A percentile compares a stretch with the other conserved stretches of the same genome.
Evolutionary conservation across 2,329 filamentous ascomycete genomes (phyloP).

Genomic region (Alternaria longipes): DNA sequence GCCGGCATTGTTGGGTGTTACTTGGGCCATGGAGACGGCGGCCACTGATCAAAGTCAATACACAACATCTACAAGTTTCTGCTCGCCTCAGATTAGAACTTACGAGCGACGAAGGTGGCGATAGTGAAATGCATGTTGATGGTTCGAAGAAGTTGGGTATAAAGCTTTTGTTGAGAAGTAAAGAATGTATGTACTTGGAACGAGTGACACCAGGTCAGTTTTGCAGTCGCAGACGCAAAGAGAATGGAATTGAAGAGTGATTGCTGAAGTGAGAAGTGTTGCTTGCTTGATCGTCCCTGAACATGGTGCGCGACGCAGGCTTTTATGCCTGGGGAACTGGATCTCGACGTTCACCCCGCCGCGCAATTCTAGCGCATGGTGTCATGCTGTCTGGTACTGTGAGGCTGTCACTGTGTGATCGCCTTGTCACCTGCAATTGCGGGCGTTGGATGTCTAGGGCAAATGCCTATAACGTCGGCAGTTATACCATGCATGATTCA

Average conservation of each 20-base stretch:
- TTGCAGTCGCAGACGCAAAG: slow-evolving; percentile 43
- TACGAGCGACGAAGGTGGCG: slow-evolving; percentile 26
- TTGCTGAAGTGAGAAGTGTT: slow-evolving; percentile 3
- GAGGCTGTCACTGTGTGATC: slow-evolving; percentile 27
- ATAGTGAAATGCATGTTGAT: slow-evolving; percentile 32
- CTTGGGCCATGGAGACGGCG: slow-evolving; percentile 26
- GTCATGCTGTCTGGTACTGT: neutral
- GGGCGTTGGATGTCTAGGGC: neutral
- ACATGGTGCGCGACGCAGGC: neutral
- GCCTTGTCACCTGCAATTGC: slow-evolving; percentile 5
- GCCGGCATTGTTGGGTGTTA: slow-evolving; percentile 41
- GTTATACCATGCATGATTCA: slow-evolving; percentile 5
- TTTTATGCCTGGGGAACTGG: neutral
- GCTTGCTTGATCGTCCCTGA: neutral
- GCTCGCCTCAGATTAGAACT: neutral
- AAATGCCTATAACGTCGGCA: neutral
- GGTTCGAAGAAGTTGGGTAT: neutral
- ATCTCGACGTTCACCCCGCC: neutral
- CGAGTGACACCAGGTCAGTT: slow-evolving; percentile 44
- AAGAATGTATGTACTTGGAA: slow-evolving; percentile 21
- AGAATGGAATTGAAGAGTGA: slow-evolving; percentile 15
- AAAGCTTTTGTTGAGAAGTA: slow-evolving; percentile 6
- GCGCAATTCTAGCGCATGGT: neutral
- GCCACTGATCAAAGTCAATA: slow-evolving; percentile 19
- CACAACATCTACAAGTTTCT: too few species aligned